A percentile compares a stretch with the other conserved stretches of the same genome.
These are phyloP conservation scores for Tetrapisispora iriomotensis DNA, from an alignment of 805 yeast genomes.

Conservation along the genomic window DNA sequence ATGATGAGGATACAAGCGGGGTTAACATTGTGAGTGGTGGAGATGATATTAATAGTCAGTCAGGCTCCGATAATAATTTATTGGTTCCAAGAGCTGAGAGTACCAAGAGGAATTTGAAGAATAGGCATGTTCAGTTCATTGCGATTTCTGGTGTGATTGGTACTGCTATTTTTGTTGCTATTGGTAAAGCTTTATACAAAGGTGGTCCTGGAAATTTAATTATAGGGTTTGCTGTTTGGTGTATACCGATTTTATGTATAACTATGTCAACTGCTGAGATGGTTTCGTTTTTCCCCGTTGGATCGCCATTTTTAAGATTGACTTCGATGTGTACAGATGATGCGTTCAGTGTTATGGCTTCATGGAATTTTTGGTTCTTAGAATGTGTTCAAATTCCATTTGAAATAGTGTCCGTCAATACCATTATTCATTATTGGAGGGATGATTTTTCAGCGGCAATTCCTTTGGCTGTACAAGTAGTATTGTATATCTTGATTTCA, in stretches of 20 bases:
- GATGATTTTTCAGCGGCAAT: constrained; percentile 66
- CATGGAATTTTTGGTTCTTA: constrained; percentile 72
- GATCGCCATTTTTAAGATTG: constrained; percentile 66
- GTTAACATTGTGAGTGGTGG: too few species aligned
- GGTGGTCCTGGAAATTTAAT: constrained; percentile 67
- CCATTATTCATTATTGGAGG: constrained; percentile 74
- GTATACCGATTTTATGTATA: constrained; percentile 54
- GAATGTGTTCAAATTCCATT: constrained; percentile 74
- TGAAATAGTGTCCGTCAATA: constrained; percentile 72
- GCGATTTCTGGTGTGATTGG: constrained; percentile 81
- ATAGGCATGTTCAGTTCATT: constrained; percentile 68
- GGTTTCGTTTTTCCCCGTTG: constrained; percentile 65
- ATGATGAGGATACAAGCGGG: neutral
- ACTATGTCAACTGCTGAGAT: constrained; percentile 70
- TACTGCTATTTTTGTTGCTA: constrained; percentile 66
- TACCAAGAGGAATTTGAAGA: constrained; percentile 42
- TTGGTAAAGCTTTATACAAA: constrained; percentile 50
- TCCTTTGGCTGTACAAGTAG: constrained; percentile 55
- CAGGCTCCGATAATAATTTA: neutral
- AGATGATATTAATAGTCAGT: neutral
- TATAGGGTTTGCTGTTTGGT: constrained; percentile 60
- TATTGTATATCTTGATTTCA: constrained; percentile 53
- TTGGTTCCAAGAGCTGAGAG: neutral
- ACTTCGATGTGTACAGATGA: constrained; percentile 71
- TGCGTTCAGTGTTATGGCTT: constrained; percentile 63